Evolutionary conservation across 306 rosid genomes (phyloP).

Genomic region (Fragaria iinumae): DNA sequence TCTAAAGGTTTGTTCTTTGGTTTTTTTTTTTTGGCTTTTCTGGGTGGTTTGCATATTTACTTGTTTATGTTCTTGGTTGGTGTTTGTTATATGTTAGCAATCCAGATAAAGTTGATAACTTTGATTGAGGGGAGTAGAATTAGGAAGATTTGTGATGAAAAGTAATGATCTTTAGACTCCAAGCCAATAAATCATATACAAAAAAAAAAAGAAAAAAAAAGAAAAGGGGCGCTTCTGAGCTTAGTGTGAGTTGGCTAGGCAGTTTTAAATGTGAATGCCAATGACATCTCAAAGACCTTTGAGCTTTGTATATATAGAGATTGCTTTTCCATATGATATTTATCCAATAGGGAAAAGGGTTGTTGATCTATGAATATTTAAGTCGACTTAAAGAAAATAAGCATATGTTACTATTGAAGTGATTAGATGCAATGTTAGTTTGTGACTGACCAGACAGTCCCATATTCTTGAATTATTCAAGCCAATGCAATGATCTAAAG

Average conservation of each 20-base stretch:
- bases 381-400: not conserved
- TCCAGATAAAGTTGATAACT: not conserved
- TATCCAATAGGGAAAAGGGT: no score
- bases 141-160: not conserved
- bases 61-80: not conserved
- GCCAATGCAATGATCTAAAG: not conserved
- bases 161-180: not conserved
- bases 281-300: not conserved
- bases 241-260: not conserved
- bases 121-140: not conserved
- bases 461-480: not conserved
- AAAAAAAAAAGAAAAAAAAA: not conserved
- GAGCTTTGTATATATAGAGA: not conserved
- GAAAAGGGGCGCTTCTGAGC: not conserved
- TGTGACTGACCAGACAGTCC: no score
- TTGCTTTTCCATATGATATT: not conserved
- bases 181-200: not conserved
- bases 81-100: not conserved
- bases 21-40: not conserved
- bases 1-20: slow-evolving; percentile 46
- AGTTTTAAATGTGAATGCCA: not conserved
- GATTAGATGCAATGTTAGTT: not conserved
- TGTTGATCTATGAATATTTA: not conserved
- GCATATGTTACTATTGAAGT: not conserved
- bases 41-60: not conserved